phyloP scores from a whole-genome alignment of 1,139 yeast genomes.

The Sugiyamaella sp. region DNA sequence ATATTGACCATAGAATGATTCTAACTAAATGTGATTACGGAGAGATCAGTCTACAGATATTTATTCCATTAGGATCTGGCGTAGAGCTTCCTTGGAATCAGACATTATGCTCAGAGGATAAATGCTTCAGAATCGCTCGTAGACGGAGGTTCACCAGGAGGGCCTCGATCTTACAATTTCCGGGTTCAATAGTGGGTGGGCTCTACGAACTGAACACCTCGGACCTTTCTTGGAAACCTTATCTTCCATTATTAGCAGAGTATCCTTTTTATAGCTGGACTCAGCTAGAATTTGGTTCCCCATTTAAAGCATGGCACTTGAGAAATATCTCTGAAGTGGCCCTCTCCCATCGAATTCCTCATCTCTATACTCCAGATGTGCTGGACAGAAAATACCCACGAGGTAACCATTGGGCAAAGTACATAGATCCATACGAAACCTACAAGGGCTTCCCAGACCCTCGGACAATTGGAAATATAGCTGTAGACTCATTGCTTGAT shows the following conservation, averaged over 20 bases:
- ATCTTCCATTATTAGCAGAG: slow-evolving; percentile 16
- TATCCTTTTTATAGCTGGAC: slow-evolving; percentile 13
- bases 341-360: slow-evolving; percentile 18
- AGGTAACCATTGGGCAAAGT: slow-evolving; percentile 17
- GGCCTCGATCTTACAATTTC: neutral
- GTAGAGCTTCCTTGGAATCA: slow-evolving; percentile 17
- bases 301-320: slow-evolving; percentile 9
- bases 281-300: slow-evolving; percentile 18
- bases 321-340: slow-evolving; percentile 13
- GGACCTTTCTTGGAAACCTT: slow-evolving; percentile 11
- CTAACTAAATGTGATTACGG: slow-evolving; percentile 18
- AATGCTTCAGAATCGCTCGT: slow-evolving; percentile 17
- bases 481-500: slow-evolving; percentile 2
- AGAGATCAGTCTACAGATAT: slow-evolving; percentile 4
- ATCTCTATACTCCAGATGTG: slow-evolving; percentile 22
- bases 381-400: slow-evolving; percentile 23
- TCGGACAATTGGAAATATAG: slow-evolving; percentile 6
- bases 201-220: slow-evolving; percentile 5
- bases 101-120: slow-evolving; percentile 12
- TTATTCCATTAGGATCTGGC: slow-evolving; percentile 10
- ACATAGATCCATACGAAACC: slow-evolving; percentile 14
- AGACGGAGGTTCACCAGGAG: slow-evolving; percentile 9
- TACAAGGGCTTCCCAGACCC: slow-evolving; percentile 15
- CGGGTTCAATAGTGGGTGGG: slow-evolving; percentile 18
- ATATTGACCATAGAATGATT: slow-evolving; percentile 14